Base-by-base conservation (phyloP, 2,329 filamentous ascomycete genomes). In the Phialemonium atrogriseum region DNA sequence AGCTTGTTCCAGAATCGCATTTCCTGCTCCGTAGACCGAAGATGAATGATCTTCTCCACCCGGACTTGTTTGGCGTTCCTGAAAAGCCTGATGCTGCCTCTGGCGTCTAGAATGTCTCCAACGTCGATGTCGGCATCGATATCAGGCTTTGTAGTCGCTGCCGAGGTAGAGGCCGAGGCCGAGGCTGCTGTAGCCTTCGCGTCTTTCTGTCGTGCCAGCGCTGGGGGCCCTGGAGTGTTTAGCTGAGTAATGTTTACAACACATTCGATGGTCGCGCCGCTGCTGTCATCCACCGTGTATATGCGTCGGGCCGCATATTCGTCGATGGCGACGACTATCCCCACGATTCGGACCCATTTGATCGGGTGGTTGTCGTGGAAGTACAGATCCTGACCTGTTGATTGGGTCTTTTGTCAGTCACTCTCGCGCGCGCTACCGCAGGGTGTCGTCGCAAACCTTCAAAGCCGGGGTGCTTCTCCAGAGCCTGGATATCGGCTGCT, bases 321-420 rank as follows among this genome's bases (percentile, higher is more conserved):
- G 40, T 75, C 68, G 21, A 76, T 56, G 10, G 70, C 73, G 34
- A 87, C 77, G 14, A 89, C 68, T 7, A 86, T 55, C 18, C 84
- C 84, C 7, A 77, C 69, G 19, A 88, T 55, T 39, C 79, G 77
- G 32, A 84, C 72, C 73, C 79, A 88, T 66, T 77, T 75, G 44
- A 89, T 75, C 0, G 84, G 84, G 43, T 88, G 76, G 52, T 87
- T 88, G 30, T 66, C 56, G 58, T 77, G 68, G 54, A 87, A 86
- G 50, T 67, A 79, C 20, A 79, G 61, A 40, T 68, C 59, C 46
- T 74, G 68, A 29, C 65, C 69, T 62, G 33, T 2, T 10, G 7
- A 27, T 14, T 7, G n/a, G n/a, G n/a, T n/a, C n/a, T n/a, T n/a
- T n/a, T n/a, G n/a, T n/a, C n/a, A n/a, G n/a, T n/a, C n/a, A n/a